Evolutionary conservation across 352 stramenopile genomes (phyloP), one percentile per base, ranked within the genome.

Genomic region (Pythium dissotocum): DNA sequence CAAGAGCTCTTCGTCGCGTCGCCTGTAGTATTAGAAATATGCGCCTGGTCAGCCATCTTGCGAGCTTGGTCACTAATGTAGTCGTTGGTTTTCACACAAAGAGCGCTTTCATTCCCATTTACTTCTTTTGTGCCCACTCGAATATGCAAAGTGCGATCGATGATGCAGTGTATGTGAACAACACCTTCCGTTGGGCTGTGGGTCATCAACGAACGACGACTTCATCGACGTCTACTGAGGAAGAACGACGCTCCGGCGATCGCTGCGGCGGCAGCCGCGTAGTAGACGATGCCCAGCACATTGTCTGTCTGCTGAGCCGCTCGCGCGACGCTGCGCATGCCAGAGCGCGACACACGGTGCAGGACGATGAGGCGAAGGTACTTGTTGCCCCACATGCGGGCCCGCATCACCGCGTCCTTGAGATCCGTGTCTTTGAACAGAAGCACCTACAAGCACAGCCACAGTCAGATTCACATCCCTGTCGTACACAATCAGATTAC

Each of bases 181-280:
- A 51, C 16, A 51, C 42, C 16, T 51, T 51, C 42, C 14, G 16
- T 51, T 51, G 42, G 9, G 42, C 26, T 42, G 36, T 51, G 42
- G 14, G 3, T 6, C 5, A 5, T 26, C 42, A 5, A 28, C 36
- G 3, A 26, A 44, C 16, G 28, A 38, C 12, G n/a, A 54, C 49
- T 46, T 85, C 61, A 91, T 52, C 86, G 82, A 36, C 86, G 81
- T 28, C 86, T 82, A 69, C 83, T 94, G 6, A 94, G 54, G 30
- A 93, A 88, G 68, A 93, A 93, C 6, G 84, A 94, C 4, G 83
- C 84, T 9, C 86, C 86, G 24, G 86, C 86, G 26, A 94, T 89
- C 7, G 86, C 86, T 14, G 86, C 86, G 1, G 87, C 86, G 6
- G 86, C 84, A 6, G 86, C 86, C 18, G 84, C 86, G 61, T 93